These are phyloP conservation scores for Hysterium pulicare DNA, from an alignment of 2,329 filamentous ascomycete species.

Conservation along the genomic window DNA sequence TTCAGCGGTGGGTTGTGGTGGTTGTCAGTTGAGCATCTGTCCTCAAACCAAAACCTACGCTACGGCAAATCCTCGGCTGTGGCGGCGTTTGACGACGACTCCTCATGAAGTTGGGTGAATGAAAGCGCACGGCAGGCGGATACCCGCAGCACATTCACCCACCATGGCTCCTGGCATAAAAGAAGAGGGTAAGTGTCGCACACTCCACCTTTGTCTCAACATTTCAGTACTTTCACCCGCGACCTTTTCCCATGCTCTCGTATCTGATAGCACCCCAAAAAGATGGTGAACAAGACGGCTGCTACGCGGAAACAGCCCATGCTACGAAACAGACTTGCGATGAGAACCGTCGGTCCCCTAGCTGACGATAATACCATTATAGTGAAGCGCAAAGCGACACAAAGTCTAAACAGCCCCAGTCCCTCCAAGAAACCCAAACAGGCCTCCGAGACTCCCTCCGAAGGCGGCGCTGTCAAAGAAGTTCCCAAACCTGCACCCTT, in stretches of 20 bases:
- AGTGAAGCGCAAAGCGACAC: slow-evolving; percentile 72
- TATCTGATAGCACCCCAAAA: too few relatives aligned
- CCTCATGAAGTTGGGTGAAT: not conserved
- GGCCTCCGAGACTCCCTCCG: slow-evolving; percentile 34
- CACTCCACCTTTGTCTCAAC: slow-evolving; percentile 3
- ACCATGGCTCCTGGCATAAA: slow-evolving; percentile 32
- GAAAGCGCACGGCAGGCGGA: slow-evolving; percentile 7
- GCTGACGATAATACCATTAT: too few relatives aligned
- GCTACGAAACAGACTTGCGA: too few relatives aligned
- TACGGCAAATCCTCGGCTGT: not conserved
- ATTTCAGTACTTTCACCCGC: too few relatives aligned
- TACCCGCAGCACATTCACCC: slow-evolving; percentile 3
- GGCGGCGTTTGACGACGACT: not conserved
- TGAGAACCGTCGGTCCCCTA: too few relatives aligned
- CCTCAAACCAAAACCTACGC: not conserved
- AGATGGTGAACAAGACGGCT: too few relatives aligned
- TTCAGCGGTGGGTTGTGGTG: not conserved
- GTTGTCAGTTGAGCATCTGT: slow-evolving; percentile 1
- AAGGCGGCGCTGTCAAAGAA: slow-evolving; percentile 37
- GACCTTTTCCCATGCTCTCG: too few relatives aligned
- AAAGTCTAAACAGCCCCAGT: slow-evolving; percentile 56
- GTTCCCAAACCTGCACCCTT: slow-evolving; percentile 71
- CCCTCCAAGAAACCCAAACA: slow-evolving; percentile 57
- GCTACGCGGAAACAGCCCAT: too few relatives aligned
- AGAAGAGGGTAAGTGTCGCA: slow-evolving; percentile 34